Evolutionary conservation across 2,329 filamentous ascomycete species (phyloP), one percentile per base, ranked within the genome.

Genomic region (Cercospora sojina): DNA sequence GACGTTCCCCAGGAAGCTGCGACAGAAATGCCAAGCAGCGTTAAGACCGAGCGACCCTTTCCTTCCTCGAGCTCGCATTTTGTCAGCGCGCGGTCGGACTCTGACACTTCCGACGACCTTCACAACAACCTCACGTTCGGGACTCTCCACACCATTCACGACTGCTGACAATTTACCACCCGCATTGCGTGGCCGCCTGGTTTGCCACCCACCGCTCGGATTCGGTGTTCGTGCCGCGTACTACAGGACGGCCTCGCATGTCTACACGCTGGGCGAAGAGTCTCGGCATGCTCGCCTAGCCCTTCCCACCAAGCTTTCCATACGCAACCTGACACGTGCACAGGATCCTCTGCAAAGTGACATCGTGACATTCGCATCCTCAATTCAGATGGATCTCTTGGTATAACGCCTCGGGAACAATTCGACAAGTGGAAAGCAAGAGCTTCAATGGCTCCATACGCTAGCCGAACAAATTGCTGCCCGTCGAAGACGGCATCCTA

Each of bases 251-350:
- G 43, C 20, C 23, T 51, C 47, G 47, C 47, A 62, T 31, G 55
- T 31, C 29, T 20, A 27, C 20, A 16, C n/a, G 47, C 27, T 49
- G 29, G 27, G 59, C 43, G 12, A 18, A 8, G 31, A 35, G n/a
- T 32, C 49, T 31, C 32, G 27, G 59, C 59, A 29, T 38, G 8
- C 35, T 60, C 58, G 58, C 58, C 58, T 27, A 49, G 41, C 13
- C 18, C 27, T 23, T 25, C 41, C 23, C 47, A 53, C 58, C 58
- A 49, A 60, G 38, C 58, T 49, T 49, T n/a, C 23, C 18, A 27
- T 10, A 27, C 38, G 58, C 58, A 60, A 60, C 38, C 58, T n/a
- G 58, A 60, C 38, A 32, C 35, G 47, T 53, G 59, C 43, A 35
- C 47, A 13, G 47, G 29, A 27, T 53, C 47, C 23, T 53, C 23